These are phyloP conservation scores for Ogataea paradorogensis DNA, from an alignment of 805 yeast genomes.

Conservation along the genomic window DNA sequence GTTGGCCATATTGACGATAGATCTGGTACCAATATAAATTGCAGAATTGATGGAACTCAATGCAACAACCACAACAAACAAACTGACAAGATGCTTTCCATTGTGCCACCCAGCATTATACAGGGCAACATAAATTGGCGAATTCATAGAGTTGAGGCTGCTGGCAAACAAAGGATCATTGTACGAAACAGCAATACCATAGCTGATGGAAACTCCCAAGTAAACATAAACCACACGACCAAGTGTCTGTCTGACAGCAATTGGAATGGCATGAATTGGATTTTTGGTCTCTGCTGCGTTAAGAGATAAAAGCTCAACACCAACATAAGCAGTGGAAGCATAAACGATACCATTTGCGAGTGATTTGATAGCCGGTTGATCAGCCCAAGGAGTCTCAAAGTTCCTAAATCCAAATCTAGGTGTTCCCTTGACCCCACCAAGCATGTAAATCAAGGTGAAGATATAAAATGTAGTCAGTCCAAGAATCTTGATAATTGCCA, in stretches of 20 bases:
- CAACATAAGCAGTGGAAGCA: conserved; percentile 76
- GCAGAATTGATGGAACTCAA: conserved; percentile 69
- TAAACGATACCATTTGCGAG: conserved; percentile 44
- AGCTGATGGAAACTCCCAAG: conserved; percentile 50
- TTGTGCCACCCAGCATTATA: conserved; percentile 49
- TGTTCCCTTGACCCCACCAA: conserved; percentile 36
- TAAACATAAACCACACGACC: conserved; percentile 54
- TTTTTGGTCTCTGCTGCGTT: conserved; percentile 62
- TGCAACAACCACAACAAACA: conserved; percentile 61
- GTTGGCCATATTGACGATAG: conserved; percentile 61
- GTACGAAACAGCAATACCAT: conserved; percentile 60
- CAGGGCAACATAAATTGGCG: conserved; percentile 50
- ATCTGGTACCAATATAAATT: conserved; percentile 66
- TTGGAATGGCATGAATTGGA: conserved; percentile 56
- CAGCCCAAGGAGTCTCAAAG: conserved; percentile 52
- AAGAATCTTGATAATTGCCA: conserved; percentile 46
- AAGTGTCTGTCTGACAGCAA: conserved; percentile 54
- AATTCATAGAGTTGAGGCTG: conserved; percentile 39
- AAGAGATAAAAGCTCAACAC: conserved; percentile 52
- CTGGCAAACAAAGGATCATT: conserved; percentile 46
- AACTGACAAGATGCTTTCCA: conserved; percentile 53
- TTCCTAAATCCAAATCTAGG: conserved; percentile 27
- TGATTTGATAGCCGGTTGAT: conserved; percentile 39
- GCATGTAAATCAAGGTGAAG: conserved; percentile 35
- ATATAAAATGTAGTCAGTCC: conserved; percentile 37